These are phyloP conservation scores for Pyrenophora graminea DNA, from an alignment of 2,329 filamentous ascomycete species.

Conservation along the genomic window DNA sequence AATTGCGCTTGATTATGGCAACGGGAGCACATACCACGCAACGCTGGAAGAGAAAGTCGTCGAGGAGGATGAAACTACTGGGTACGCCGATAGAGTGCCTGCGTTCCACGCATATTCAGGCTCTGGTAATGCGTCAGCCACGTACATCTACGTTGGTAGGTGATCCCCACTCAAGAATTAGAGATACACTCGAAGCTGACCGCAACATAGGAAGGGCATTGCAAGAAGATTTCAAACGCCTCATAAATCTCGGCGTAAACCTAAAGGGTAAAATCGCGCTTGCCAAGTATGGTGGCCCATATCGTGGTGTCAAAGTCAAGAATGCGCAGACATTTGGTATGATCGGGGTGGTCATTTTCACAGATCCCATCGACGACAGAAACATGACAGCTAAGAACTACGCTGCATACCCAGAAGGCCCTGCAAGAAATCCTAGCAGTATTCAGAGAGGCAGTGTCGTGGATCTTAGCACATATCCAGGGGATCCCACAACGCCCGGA, in stretches of 20 bases:
- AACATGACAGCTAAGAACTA: slow-evolving; percentile 44
- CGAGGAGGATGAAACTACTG: slow-evolving; percentile 35
- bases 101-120: slow-evolving; percentile 55
- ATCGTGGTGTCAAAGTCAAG: slow-evolving; percentile 54
- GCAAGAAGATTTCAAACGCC: slow-evolving; percentile 50
- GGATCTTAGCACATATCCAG: slow-evolving; percentile 65
- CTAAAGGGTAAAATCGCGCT: slow-evolving; percentile 54
- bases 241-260: slow-evolving; percentile 47
- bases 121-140: slow-evolving; percentile 50
- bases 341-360: slow-evolving; percentile 51
- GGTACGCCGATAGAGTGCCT: slow-evolving; percentile 46
- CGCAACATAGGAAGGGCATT: slow-evolving; percentile 28
- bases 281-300: slow-evolving; percentile 50
- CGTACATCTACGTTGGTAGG: slow-evolving; percentile 53
- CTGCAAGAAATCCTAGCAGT: slow-evolving; percentile 46
- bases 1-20: slow-evolving; percentile 34
- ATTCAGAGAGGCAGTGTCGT: slow-evolving; percentile 53
- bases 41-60: slow-evolving; percentile 39
- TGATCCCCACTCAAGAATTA: background rate
- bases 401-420: slow-evolving; percentile 17
- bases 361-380: slow-evolving; percentile 49
- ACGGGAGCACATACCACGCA: slow-evolving; percentile 34
- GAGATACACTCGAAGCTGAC: background rate
- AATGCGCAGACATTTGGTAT: slow-evolving; percentile 51
- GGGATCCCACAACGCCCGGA: slow-evolving; percentile 51